phyloP scores from a whole-genome alignment of 495 filamentous ascomycete species.

The Penicillium paradoxum region DNA sequence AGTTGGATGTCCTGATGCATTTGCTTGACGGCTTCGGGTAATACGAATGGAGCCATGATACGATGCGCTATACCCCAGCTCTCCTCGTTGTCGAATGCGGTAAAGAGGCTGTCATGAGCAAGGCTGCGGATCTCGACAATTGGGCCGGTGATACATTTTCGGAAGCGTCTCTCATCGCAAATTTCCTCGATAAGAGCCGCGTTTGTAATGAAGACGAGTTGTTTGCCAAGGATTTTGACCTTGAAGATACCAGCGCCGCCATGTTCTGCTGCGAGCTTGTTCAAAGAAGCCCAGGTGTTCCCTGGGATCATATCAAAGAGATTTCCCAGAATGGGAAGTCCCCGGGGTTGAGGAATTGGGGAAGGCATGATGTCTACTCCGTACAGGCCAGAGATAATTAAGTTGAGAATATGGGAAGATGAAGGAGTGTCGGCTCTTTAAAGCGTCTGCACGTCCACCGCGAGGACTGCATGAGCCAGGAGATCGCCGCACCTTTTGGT shows the following conservation, averaged over 20 bases:
- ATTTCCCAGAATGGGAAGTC: conserved; percentile 66
- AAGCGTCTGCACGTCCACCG: neutral
- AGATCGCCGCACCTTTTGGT: neutral
- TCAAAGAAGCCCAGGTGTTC: conserved; percentile 59
- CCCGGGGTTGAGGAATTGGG: conserved; percentile 59
- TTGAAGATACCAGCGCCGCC: conserved; percentile 57
- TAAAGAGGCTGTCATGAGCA: conserved; percentile 68
- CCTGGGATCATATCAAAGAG: conserved; percentile 56
- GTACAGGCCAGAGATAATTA: too few relatives aligned
- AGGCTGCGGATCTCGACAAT: conserved; percentile 59
- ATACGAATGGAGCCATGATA: conserved; percentile 48
- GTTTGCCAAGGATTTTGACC: conserved; percentile 50
- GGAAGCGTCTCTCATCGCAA: conserved; percentile 67
- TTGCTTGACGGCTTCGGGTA: conserved; percentile 28
- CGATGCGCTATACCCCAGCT: conserved; percentile 73
- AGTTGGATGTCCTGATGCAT: conserved; percentile 57
- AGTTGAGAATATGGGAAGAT: neutral
- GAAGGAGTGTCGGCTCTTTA: neutral
- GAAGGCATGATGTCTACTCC: conserved; percentile 28
- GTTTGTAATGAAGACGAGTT: conserved; percentile 48
- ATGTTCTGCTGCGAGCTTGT: conserved; percentile 59
- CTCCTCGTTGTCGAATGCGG: conserved; percentile 55
- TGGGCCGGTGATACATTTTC: conserved; percentile 54
- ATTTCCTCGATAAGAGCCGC: conserved; percentile 61
- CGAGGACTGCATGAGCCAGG: neutral